Conservation (phyloP, 2,329 filamentous ascomycete genomes). For the Tolypocladium endophyticum region DNA sequence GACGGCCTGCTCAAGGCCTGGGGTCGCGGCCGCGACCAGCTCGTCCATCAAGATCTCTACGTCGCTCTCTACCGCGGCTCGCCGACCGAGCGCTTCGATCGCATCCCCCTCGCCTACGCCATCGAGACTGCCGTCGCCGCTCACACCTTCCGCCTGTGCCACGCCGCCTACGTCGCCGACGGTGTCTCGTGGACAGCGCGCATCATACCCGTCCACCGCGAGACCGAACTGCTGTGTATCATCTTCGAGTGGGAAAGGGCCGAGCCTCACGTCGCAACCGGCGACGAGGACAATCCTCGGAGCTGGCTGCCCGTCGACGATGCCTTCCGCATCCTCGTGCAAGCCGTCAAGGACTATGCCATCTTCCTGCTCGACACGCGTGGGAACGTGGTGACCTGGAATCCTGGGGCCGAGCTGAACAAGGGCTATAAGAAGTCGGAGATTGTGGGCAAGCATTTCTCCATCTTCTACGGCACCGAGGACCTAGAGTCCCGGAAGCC, state of each 20-base stretch:
- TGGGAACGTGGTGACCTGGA: conserved; percentile 49
- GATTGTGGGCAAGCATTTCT: conserved; percentile 48
- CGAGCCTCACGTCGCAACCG: conserved; percentile 1
- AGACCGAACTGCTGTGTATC: conserved; percentile 16
- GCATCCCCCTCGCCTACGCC: conserved; percentile 12
- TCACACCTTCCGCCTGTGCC: conserved; percentile 13
- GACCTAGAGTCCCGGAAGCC: conserved; percentile 40
- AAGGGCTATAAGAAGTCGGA: conserved; percentile 45
- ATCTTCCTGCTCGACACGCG: conserved; percentile 50
- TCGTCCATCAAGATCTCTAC: conserved; percentile 17
- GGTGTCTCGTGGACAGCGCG: conserved; percentile 17
- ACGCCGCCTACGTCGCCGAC: conserved; percentile 7
- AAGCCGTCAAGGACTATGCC: conserved; percentile 51
- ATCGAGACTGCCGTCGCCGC: conserved; percentile 18
- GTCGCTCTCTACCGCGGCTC: conserved; percentile 14
- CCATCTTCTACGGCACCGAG: conserved; percentile 42
- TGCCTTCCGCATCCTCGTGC: conserved; percentile 49
- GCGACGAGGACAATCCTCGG: conserved; percentile 10
- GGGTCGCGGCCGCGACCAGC: conserved; percentile 11
- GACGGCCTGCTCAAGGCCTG: conserved; percentile 16
- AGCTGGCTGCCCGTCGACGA: conserved; percentile 32
- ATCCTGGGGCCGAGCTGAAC: conserved; percentile 41
- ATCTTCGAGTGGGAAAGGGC: conserved; percentile 20
- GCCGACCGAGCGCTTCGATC: conserved; percentile 13
- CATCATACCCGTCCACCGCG: conserved; percentile 19